phyloP scores from a whole-genome alignment of 257 asterid genomes.

The Forsythia viridissima region DNA sequence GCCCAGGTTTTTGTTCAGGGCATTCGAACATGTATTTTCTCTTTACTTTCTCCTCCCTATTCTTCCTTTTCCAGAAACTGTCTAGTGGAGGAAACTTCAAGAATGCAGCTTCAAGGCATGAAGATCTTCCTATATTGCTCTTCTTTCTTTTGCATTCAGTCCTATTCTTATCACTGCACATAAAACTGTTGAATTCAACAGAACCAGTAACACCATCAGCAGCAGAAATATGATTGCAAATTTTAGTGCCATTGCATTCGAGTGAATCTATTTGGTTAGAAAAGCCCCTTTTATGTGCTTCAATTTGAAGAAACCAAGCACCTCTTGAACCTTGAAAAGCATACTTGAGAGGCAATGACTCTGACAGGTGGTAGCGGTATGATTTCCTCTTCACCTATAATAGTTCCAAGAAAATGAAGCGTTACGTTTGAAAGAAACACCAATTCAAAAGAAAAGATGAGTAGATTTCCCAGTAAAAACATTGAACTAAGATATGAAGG shows the following conservation, averaged over 20 bases:
- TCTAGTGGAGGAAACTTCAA: conserved; percentile 14
- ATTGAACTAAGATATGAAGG: neutral
- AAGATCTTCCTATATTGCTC: neutral
- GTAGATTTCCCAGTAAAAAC: neutral
- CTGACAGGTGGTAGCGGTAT: conserved; percentile 46
- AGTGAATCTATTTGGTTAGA: conserved; percentile 19
- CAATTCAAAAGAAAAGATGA: neutral
- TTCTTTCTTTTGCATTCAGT: conserved; percentile 27
- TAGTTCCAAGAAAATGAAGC: neutral
- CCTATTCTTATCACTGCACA: conserved; percentile 17
- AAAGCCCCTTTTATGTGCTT: conserved; percentile 14
- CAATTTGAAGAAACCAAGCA: conserved; percentile 48
- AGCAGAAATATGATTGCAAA: conserved; percentile 13
- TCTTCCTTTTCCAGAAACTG: conserved; percentile 21
- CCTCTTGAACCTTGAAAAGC: conserved; percentile 40
- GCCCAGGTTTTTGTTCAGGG: conserved; percentile 7
- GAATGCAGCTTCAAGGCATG: neutral
- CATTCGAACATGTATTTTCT: conserved; percentile 9
- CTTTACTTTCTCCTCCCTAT: conserved; percentile 14
- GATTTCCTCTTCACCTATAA: conserved; percentile 57
- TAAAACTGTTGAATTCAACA: neutral
- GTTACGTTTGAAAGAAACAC: neutral
- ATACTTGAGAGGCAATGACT: conserved; percentile 52
- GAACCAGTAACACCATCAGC: conserved; percentile 18
- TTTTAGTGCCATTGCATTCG: conserved; percentile 16